Conservation (phyloP, 495 filamentous ascomycete genomes). For the Podospora didyma region DNA sequence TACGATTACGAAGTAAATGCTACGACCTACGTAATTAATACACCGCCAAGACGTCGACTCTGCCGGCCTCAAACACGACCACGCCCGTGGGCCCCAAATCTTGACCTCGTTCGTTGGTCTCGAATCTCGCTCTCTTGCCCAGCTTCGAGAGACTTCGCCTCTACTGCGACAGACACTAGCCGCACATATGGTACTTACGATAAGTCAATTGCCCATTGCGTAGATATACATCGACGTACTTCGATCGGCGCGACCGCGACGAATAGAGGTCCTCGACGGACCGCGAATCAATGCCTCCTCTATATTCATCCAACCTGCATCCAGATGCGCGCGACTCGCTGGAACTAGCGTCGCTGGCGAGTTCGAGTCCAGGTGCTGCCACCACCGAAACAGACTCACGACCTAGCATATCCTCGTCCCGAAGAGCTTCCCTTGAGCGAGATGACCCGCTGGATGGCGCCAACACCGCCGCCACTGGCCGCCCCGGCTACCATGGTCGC, state of each 20-base stretch:
- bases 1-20: no score
- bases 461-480: slow-evolving; percentile 43
- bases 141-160: not conserved
- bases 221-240: not conserved
- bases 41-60: no score
- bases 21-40: no score
- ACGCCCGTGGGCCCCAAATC: not conserved
- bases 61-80: not conserved
- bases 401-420: slow-evolving; percentile 84
- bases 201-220: not conserved
- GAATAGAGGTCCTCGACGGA: not conserved
- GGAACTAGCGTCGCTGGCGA: slow-evolving; percentile 91
- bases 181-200: slow-evolving; percentile 2
- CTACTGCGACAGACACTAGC: not conserved
- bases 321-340: slow-evolving; percentile 76
- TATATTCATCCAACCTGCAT: slow-evolving; percentile 45
- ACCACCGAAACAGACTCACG: slow-evolving; percentile 65
- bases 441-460: slow-evolving; percentile 70
- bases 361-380: slow-evolving; percentile 64
- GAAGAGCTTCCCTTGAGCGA: slow-evolving; percentile 81
- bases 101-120: not conserved
- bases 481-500: slow-evolving; percentile 51
- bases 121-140: not conserved
- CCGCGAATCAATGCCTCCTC: slow-evolving; percentile 33
- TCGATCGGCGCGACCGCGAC: not conserved